These are phyloP conservation scores for Malassezia yamatoensis DNA, from an alignment of 1,284 basidiomycete species.

Conservation along the genomic window DNA sequence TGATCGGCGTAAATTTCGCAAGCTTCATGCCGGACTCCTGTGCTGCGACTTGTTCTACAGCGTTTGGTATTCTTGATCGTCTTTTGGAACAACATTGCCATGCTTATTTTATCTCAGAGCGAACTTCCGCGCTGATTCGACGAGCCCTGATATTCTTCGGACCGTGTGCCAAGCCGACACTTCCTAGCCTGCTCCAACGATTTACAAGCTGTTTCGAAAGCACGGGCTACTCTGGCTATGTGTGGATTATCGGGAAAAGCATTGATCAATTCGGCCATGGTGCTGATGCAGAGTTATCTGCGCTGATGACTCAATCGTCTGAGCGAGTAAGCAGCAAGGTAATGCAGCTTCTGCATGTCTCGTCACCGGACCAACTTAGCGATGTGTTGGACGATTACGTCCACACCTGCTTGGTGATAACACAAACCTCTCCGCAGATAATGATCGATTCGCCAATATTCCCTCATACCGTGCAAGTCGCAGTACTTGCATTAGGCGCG, in stretches of 20 bases:
- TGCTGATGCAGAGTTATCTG: constrained; percentile 20
- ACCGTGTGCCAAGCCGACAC: constrained; percentile 58
- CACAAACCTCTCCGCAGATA: constrained; percentile 62
- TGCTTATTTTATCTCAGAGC: constrained; percentile 70
- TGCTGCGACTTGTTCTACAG: constrained; percentile 64
- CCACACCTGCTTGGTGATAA: constrained; percentile 65
- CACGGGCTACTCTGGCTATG: constrained; percentile 73
- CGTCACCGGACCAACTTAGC: constrained; percentile 7
- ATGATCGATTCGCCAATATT: constrained; percentile 53
- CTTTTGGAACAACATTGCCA: constrained; percentile 72
- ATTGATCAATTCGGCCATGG: constrained; percentile 32
- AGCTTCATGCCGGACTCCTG: constrained; percentile 62
- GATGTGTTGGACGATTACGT: constrained; percentile 85
- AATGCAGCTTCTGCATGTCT: constrained; percentile 10
- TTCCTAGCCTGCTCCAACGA: constrained; percentile 62
- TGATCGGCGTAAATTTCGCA: constrained; percentile 19
- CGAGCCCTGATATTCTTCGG: constrained; percentile 76
- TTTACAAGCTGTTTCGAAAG: constrained; percentile 69
- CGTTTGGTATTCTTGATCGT: constrained; percentile 71
- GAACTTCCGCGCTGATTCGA: constrained; percentile 74
- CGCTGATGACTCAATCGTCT: constrained; percentile 26
- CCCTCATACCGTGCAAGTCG: constrained; percentile 48
- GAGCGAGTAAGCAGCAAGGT: constrained; percentile 28
- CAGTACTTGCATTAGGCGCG: constrained; percentile 27
- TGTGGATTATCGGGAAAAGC: constrained; percentile 87